Evolutionary conservation across 2,329 filamentous ascomycete species (phyloP), one percentile per base, ranked within the genome.

Genomic region (Epicoccum nigrum): DNA sequence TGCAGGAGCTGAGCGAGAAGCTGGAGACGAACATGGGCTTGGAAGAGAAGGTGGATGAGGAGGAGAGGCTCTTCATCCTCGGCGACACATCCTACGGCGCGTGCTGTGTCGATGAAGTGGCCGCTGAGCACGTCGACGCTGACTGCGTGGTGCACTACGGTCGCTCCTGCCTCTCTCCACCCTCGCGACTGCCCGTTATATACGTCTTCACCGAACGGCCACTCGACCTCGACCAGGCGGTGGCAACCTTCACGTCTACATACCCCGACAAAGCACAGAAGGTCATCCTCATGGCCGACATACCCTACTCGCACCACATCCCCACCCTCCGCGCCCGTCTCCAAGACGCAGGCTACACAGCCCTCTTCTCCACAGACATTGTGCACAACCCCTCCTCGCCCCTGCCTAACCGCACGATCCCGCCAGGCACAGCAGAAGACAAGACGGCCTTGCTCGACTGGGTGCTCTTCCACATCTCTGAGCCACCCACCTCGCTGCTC

Each of bases 1-100:
- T 58, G 25, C 60, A 63, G 13, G 60, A 59, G 3, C 28, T 68
- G 16, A 58, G 48, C 30, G 34, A 49, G 27, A 45, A 58, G 28
- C 27, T 69, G 42, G 55, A 59, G 19, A 50, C 52, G 2, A 47
- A 49, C 1, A 50, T 65, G 34, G 40, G 42, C 7, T 48, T 63
- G 13, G 41, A 58, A 4, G 44, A 47, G n/a, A 48, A 55, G 8
- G 20, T 2, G 1, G 61, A 74, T 2, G 35, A 27, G 7, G 76
- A 74, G 34, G 74, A 76, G 46, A 74, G 80, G 55, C 79, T 97
- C 44, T 96, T 89, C 63, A 92, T 99, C 54, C 79, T 99, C 15
- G 94, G 88, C 25, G 94, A 99, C 73, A 97, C 94, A 2, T 97
- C 93, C 2, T 99, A 97, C 74, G 95, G 94, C 53, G 88, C 93